Base-by-base conservation (phyloP, 768 basidiomycete genomes). In the Exsudoporus frostii region DNA sequence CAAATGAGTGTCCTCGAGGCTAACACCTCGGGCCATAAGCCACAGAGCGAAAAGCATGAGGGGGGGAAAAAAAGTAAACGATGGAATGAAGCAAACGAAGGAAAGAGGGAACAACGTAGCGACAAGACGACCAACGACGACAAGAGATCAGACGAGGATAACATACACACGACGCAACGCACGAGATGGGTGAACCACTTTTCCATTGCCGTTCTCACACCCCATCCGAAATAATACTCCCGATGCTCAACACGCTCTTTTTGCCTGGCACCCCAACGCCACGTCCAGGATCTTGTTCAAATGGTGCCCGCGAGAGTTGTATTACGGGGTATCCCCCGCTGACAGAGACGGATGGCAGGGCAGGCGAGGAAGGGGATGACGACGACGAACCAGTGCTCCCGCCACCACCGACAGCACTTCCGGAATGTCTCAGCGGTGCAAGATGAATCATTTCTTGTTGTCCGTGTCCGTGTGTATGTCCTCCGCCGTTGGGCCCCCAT, bases 191-290 rank as follows among this genome's bases (percentile, higher is more conserved):
- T 48, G 48, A 22, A 45, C 32, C 27, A 10, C 34, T 11, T 25
- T 27, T 36, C 29, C 27, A 8, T 30, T 8, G 7, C 25, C 14
- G 9, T 20, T n/a, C 24, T 53, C 42, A 67, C 46, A 42, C 66
- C 2, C 66, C 62, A 1, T 82, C 83, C 36, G 82, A 84, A 50
- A 86, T 85, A 51, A 87, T 87, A 60, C 82, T 85, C 50, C 83
- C 83, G 56, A 87, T 87, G 59, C 83, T 85, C 71, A 87, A 62
- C 50, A 77, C 79, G 59, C 84, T 86, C 71, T 82, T 86, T 76
- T 85, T 86, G 36, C 76, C 67, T 0, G 45, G 53, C 1, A 51
- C 48, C 1, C 58, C 61, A 8, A 63, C 45, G 0, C 61, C 53
- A n/a, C 60, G 60, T 22, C 57, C 60, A 25, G 58, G 65, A 10